A percentile compares a stretch with the other conserved stretches of the same genome.
Conservation (phyloP, 345 rosid genomes). For the Eucalyptus grandis region DNA sequence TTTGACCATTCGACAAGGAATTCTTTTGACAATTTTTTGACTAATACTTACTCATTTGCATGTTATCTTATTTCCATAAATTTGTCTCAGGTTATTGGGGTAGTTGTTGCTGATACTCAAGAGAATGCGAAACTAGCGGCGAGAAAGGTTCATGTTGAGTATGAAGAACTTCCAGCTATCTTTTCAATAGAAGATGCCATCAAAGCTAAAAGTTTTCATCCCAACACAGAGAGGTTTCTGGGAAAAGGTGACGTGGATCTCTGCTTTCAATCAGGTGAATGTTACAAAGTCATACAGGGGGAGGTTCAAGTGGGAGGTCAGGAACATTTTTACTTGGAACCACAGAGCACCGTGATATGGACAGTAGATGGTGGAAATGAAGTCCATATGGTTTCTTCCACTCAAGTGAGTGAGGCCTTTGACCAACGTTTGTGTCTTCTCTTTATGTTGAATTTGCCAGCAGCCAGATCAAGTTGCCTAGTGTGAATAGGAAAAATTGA, state of each 20-base stretch:
- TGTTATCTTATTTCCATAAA: not conserved
- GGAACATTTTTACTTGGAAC: slow-evolving; percentile 94
- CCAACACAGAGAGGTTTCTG: slow-evolving; percentile 46
- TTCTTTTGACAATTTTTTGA: not conserved
- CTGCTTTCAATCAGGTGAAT: slow-evolving; percentile 64
- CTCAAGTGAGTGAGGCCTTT: slow-evolving; percentile 55
- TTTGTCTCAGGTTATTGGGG: slow-evolving; percentile 62
- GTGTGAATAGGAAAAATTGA: not conserved
- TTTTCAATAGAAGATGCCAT: slow-evolving; percentile 83
- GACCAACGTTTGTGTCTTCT: not conserved
- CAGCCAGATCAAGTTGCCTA: not conserved
- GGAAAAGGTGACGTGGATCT: slow-evolving; percentile 81
- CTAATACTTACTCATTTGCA: not conserved
- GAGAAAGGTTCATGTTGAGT: slow-evolving; percentile 57
- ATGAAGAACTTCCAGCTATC: slow-evolving; percentile 70
- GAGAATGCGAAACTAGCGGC: slow-evolving; percentile 87
- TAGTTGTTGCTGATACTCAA: slow-evolving; percentile 89
- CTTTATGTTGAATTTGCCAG: not conserved
- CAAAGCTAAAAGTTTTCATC: slow-evolving; percentile 69
- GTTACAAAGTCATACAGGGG: slow-evolving; percentile 70
- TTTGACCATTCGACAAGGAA: not conserved
- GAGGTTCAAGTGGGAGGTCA: slow-evolving; percentile 95
- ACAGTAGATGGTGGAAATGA: slow-evolving; percentile 79
- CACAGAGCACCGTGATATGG: slow-evolving; percentile 87
- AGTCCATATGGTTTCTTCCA: slow-evolving; percentile 90